phyloP scores from a whole-genome alignment of 2,329 filamentous ascomycete genomes.

The Epichloe aotearoae region DNA sequence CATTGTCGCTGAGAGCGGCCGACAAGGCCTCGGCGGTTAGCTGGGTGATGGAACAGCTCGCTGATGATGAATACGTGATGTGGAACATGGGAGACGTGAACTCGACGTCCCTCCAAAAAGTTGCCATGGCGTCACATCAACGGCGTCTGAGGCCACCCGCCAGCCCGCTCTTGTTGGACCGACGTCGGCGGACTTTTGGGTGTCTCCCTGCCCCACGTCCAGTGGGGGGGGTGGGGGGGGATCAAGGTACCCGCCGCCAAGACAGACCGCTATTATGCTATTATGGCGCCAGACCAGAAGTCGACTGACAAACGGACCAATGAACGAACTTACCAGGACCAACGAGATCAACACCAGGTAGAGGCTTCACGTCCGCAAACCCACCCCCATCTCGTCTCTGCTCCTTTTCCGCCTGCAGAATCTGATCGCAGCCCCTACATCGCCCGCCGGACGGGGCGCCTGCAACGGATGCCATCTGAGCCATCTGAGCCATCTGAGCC shows the following conservation, averaged over 20 bases:
- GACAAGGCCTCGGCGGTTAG: conserved; percentile 2
- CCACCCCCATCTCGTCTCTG: neutral
- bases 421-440: conserved; percentile 6
- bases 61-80: neutral
- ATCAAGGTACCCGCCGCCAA: too few relatives aligned
- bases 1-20: neutral
- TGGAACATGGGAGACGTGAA: neutral
- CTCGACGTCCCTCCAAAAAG: neutral
- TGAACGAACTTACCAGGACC: neutral
- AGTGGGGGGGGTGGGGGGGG: too few relatives aligned
- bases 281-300: too few relatives aligned
- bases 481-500: too few relatives aligned
- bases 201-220: too few relatives aligned
- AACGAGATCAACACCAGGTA: neutral
- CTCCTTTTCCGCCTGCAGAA: conserved; percentile 1
- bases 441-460: neutral
- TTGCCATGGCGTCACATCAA: conserved; percentile 8
- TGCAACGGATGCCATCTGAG: too few relatives aligned
- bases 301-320: too few relatives aligned
- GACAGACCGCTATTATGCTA: too few relatives aligned
- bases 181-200: neutral
- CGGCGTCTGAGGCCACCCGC: neutral
- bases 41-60: neutral
- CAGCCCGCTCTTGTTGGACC: neutral
- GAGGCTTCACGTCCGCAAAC: neutral